phyloP scores from a whole-genome alignment of 495 filamentous ascomycete genomes.

The Rhypophila decipiens region DNA sequence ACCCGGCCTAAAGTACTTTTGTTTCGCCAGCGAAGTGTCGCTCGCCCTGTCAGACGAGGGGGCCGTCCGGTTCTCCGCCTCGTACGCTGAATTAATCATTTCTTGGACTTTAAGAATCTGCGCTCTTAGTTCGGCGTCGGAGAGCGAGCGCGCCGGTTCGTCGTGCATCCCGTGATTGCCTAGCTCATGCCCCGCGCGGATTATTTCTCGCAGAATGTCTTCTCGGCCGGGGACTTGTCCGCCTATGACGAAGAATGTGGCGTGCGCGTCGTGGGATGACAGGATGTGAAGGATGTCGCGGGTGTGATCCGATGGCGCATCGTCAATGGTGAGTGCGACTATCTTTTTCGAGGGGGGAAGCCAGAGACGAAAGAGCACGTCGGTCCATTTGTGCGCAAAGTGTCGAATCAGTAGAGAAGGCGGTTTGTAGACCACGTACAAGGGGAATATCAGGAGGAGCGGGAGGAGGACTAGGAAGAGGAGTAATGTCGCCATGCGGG shows the following conservation, averaged over 20 bases:
- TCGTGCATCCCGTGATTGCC: constrained; percentile 85
- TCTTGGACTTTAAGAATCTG: constrained; percentile 41
- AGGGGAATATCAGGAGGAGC: constrained; percentile 44
- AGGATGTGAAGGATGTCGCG: constrained; percentile 61
- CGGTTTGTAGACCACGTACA: constrained; percentile 69
- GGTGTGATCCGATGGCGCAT: constrained; percentile 70
- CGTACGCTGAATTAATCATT: constrained; percentile 51
- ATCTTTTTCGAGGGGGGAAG: constrained; percentile 47
- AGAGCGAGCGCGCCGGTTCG: constrained; percentile 54
- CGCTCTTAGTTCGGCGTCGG: constrained; percentile 30
- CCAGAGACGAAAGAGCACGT: constrained; percentile 65
- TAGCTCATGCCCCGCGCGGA: constrained; percentile 62
- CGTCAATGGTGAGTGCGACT: constrained; percentile 79
- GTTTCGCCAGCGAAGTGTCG: neutral
- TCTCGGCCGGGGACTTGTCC: constrained; percentile 60
- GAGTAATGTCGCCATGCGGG: constrained; percentile 50
- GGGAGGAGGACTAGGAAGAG: constrained; percentile 40
- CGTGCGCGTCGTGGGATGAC: constrained; percentile 47
- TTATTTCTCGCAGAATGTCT: constrained; percentile 50
- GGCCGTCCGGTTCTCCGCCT: constrained; percentile 24
- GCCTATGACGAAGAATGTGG: constrained; percentile 79
- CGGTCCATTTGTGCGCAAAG: constrained; percentile 63
- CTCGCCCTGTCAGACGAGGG: neutral
- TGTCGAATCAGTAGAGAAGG: constrained; percentile 59
- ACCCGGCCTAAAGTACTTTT: constrained; percentile 69